Percentiles rank a stretch among this genome's conserved stretches.
Evolutionary conservation across 495 filamentous ascomycete species (phyloP).

Genomic region (Penicillium tannophilum): DNA sequence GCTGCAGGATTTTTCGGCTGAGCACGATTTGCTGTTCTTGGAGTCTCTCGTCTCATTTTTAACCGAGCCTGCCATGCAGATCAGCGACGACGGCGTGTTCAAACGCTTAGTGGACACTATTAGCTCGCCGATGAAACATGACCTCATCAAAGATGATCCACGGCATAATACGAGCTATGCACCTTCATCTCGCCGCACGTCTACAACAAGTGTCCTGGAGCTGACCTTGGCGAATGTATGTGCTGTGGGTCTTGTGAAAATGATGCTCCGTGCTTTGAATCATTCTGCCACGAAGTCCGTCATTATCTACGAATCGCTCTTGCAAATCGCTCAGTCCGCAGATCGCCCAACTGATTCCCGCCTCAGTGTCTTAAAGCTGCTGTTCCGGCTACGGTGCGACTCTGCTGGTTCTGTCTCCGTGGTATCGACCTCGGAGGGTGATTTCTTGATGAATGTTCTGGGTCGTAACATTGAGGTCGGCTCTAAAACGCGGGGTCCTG

Average conservation of each 20-base stretch:
- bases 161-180: slow-evolving; percentile 18
- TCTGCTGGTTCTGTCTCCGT: slow-evolving; percentile 72
- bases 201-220: slow-evolving; percentile 36
- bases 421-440: slow-evolving; percentile 63
- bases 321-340: slow-evolving; percentile 42
- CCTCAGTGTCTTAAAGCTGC: slow-evolving; percentile 76
- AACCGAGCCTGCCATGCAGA: slow-evolving; percentile 37
- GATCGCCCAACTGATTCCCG: slow-evolving; percentile 63
- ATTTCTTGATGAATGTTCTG: slow-evolving; percentile 69
- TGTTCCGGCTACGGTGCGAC: slow-evolving; percentile 84
- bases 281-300: slow-evolving; percentile 41
- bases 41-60: slow-evolving; percentile 51
- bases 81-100: slow-evolving; percentile 36
- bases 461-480: slow-evolving; percentile 61
- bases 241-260: slow-evolving; percentile 44
- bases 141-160: slow-evolving; percentile 30
- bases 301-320: slow-evolving; percentile 40
- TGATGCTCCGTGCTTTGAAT: slow-evolving; percentile 48
- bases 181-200: slow-evolving; percentile 34
- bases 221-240: slow-evolving; percentile 46
- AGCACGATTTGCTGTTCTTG: slow-evolving; percentile 51
- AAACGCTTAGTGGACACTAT: slow-evolving; percentile 38
- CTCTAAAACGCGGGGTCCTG: slow-evolving; percentile 27
- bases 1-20: slow-evolving; percentile 45
- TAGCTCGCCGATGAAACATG: slow-evolving; percentile 40